Percentiles rank a stretch among this genome's conserved stretches.
These are phyloP conservation scores for Ustilago bromivora DNA, from an alignment of 1,284 basidiomycete species.

Conservation along the genomic window DNA sequence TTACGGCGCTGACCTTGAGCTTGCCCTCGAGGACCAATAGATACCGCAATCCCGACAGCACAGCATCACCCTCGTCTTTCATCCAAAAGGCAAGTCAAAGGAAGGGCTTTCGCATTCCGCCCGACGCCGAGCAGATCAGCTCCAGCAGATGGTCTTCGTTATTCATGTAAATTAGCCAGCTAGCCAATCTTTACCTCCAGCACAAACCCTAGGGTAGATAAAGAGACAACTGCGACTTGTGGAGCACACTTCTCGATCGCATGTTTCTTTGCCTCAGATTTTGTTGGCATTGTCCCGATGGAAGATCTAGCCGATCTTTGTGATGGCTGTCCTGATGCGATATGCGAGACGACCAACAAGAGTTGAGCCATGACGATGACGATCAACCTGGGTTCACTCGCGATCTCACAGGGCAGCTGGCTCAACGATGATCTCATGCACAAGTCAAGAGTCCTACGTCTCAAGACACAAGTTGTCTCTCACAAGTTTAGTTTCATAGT, in stretches of 20 bases:
- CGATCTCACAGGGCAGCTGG: no score
- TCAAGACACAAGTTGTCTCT: no score
- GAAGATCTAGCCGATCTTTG: background rate
- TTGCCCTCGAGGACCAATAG: conserved; percentile 66
- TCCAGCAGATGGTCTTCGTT: background rate
- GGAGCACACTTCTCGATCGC: background rate
- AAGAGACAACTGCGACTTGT: background rate
- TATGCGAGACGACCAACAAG: no score
- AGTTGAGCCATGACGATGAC: no score
- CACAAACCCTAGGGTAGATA: background rate
- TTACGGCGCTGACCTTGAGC: conserved; percentile 67
- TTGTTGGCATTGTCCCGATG: background rate
- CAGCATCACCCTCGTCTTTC: background rate
- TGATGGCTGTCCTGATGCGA: no score
- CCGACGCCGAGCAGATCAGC: conserved; percentile 7
- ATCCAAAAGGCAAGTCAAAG: conserved; percentile 15
- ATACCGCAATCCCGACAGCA: background rate
- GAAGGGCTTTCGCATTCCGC: background rate
- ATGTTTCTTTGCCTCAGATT: no score
- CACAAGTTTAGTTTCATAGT: no score
- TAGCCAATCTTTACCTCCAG: conserved; percentile 15
- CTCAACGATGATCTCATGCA: no score
- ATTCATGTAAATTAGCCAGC: conserved; percentile 42
- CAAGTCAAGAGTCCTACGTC: no score
- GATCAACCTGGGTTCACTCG: no score